Conservation (phyloP, 805 yeast species). For the Sugiyamaella mastotermitis region DNA sequence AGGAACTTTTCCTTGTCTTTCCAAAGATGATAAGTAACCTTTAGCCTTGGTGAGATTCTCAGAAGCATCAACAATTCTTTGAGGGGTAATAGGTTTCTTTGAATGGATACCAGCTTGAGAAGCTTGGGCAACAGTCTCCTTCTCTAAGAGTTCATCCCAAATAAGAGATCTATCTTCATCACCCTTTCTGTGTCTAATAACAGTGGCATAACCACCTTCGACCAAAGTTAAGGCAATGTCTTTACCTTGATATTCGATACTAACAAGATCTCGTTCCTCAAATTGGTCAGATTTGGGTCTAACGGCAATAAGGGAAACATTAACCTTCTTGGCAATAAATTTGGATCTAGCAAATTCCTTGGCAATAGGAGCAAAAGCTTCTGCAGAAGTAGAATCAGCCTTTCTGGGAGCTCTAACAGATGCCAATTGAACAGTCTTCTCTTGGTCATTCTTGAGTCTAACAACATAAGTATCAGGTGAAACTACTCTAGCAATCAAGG, state of each 20-base stretch:
- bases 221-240: conserved; percentile 61
- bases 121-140: conserved; percentile 55
- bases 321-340: conserved; percentile 66
- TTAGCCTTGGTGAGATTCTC: conserved; percentile 67
- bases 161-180: conserved; percentile 62
- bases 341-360: conserved; percentile 66
- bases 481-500: conserved; percentile 53
- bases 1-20: conserved; percentile 55
- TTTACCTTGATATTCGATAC: conserved; percentile 46
- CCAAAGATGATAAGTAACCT: conserved; percentile 64
- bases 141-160: conserved; percentile 73
- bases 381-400: conserved; percentile 44
- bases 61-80: conserved; percentile 71
- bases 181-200: conserved; percentile 68
- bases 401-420: conserved; percentile 71
- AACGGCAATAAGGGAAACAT: conserved; percentile 54
- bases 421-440: conserved; percentile 65
- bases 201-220: conserved; percentile 66
- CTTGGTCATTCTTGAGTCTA: conserved; percentile 41
- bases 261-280: conserved; percentile 63
- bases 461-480: conserved; percentile 63
- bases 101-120: conserved; percentile 57
- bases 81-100: conserved; percentile 50
- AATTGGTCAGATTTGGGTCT: conserved; percentile 55
- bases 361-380: conserved; percentile 57